Evolutionary conservation across 345 rosid genomes (phyloP).

Genomic region (Arabidopsis thaliana): DNA sequence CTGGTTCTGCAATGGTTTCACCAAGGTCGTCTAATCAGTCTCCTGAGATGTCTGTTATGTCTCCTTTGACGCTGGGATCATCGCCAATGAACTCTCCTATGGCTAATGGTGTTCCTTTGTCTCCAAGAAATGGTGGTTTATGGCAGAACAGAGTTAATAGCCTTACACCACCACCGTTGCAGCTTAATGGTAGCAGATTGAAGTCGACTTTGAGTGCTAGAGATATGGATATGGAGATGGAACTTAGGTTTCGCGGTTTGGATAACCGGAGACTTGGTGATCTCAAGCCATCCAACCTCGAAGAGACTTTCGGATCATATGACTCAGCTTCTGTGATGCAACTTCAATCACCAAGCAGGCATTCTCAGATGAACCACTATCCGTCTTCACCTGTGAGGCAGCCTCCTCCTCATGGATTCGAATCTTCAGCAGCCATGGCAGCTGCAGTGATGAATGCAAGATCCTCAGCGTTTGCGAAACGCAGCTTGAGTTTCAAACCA

Average conservation of each 20-base stretch:
- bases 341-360: conserved; percentile 69
- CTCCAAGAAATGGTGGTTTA: conserved; percentile 66
- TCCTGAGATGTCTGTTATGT: conserved; percentile 67
- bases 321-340: conserved; percentile 59
- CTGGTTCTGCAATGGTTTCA: conserved; percentile 97
- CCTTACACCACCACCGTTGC: conserved; percentile 74
- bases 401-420: conserved; percentile 59
- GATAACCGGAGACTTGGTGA: conserved; percentile 55
- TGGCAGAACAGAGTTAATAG: conserved; percentile 82
- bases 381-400: conserved; percentile 66
- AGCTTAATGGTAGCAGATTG: conserved; percentile 80
- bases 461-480: conserved; percentile 79
- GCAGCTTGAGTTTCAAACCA: conserved; percentile 84
- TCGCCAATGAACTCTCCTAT: conserved; percentile 82
- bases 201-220: conserved; percentile 78
- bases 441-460: conserved; percentile 92
- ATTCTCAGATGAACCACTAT: conserved; percentile 66
- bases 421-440: conserved; percentile 88
- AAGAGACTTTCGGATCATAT: conserved; percentile 68
- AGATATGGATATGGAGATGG: conserved; percentile 78
- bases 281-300: conserved; percentile 56
- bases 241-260: conserved; percentile 62
- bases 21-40: conserved; percentile 70
- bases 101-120: conserved; percentile 60
- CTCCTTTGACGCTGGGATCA: conserved; percentile 64